Conservation (phyloP, 2,329 filamentous ascomycete species). For the Plenodomus lindquistii region DNA sequence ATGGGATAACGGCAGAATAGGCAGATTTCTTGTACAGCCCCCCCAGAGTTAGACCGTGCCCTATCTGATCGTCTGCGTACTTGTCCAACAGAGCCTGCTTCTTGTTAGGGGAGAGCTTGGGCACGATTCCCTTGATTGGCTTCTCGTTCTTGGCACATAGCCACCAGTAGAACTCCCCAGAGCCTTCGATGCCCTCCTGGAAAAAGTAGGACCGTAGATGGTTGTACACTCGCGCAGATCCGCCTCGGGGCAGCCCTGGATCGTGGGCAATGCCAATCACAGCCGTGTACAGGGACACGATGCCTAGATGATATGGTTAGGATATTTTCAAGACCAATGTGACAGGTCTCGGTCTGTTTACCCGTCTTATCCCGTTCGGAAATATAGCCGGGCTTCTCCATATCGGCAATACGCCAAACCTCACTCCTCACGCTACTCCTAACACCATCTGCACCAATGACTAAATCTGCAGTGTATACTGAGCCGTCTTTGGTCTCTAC, state of each 20-base stretch:
- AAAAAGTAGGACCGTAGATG: slow-evolving; percentile 3
- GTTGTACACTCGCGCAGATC: slow-evolving; percentile 2
- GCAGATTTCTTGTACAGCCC: slow-evolving; percentile 3
- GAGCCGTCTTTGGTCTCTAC: too few relatives aligned
- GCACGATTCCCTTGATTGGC: neutral
- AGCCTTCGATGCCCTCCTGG: slow-evolving; percentile 1
- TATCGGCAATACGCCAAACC: too few relatives aligned
- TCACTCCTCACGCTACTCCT: too few relatives aligned
- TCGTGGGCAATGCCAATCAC: slow-evolving; percentile 1
- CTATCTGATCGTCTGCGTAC: slow-evolving; percentile 1
- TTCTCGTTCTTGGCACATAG: slow-evolving; percentile 1
- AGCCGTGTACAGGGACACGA: slow-evolving; percentile 1
- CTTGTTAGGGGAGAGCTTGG: slow-evolving; percentile 1
- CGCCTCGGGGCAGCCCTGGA: slow-evolving; percentile 1
- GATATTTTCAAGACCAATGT: too few relatives aligned
- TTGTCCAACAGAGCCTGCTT: slow-evolving; percentile 2
- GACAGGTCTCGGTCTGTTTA: too few relatives aligned
- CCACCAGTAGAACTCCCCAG: slow-evolving; percentile 2
- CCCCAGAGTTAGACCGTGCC: slow-evolving; percentile 1
- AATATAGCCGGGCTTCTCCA: too few relatives aligned
- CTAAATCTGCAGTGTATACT: too few relatives aligned
- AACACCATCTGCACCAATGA: too few relatives aligned
- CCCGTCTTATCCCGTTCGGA: too few relatives aligned
- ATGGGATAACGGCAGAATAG: slow-evolving; percentile 2
- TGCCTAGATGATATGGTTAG: neutral